Conservation (phyloP, 495 filamentous ascomycete genomes). For the Penicillium paxilli region DNA sequence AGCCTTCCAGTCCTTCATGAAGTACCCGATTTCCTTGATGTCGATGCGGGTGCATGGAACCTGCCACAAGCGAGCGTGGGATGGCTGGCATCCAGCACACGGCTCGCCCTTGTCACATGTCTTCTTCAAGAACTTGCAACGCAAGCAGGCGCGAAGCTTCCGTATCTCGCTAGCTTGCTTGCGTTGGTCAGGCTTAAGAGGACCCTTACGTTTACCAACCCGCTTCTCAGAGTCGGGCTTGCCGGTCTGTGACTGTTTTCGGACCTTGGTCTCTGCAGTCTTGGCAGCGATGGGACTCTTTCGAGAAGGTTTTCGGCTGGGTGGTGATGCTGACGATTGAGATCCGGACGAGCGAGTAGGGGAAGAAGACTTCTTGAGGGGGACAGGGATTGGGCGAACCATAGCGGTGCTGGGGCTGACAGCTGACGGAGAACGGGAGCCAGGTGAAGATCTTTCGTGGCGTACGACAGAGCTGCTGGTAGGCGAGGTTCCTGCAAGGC, state of each 20-base stretch:
- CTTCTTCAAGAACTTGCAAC: conserved; percentile 99
- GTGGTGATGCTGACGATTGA: conserved; percentile 61
- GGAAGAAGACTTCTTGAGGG: conserved; percentile 68
- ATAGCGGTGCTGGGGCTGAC: conserved; percentile 65
- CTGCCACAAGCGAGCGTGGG: conserved; percentile 90
- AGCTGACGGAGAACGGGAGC: conserved; percentile 50
- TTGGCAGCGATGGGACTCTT: conserved; percentile 79
- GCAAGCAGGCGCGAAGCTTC: conserved; percentile 85
- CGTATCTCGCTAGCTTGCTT: conserved; percentile 93
- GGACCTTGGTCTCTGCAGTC: conserved; percentile 74
- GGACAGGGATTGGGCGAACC: conserved; percentile 61
- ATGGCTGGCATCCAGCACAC: conserved; percentile 88
- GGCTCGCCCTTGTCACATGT: conserved; percentile 95
- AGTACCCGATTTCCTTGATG: conserved; percentile 94
- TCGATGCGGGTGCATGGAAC: conserved; percentile 94
- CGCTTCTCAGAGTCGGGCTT: conserved; percentile 88
- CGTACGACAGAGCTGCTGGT: conserved; percentile 41
- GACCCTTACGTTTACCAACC: conserved; percentile 81
- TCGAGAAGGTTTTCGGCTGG: conserved; percentile 63
- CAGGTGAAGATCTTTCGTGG: conserved; percentile 40
- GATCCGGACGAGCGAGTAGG: conserved; percentile 58
- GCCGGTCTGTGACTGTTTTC: conserved; percentile 67
- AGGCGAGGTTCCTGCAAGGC: conserved; percentile 25
- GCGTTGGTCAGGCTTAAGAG: conserved; percentile 86
- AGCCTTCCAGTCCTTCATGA: conserved; percentile 98